Evolutionary conservation across 1,284 basidiomycete species (phyloP), one percentile per base, ranked within the genome.

Genomic region (Albatrellus sp.): DNA sequence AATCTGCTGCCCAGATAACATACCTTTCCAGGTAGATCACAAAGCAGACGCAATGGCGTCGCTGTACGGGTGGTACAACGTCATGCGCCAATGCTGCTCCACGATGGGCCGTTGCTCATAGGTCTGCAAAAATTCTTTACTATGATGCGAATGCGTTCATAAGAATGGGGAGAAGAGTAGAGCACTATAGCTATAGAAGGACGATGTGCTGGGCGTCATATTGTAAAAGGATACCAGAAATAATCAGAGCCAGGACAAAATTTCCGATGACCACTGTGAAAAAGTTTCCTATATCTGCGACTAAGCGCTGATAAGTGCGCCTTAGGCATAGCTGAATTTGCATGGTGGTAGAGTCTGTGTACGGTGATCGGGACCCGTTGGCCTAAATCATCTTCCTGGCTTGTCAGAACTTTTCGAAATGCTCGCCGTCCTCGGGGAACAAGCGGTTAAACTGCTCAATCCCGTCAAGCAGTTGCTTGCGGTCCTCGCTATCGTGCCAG

Each of bases 71-170:
- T 72, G 70, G 46, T 76, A 76, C 63, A 77, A 65, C 1, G 73
- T 73, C 6, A 68, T 69, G 42, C 66, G 68, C 42, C 66, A 53
- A 46, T 73, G 73, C 3, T 69, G 72, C 34, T 64, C 65, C 10
- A 84, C 60, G 28, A 87, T 81, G 0, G 76, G 75, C 30, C 82
- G 70, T 50, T 72, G 66, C 5, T 61, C 55, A 48, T 68, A 76
- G 10, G 76, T 55, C 1, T 70, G 62, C 6, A 70, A 68, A 43
- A 75, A 73, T 38, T 62, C 61, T 2, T 34, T 34, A 12, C 33
- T 3, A 2, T 34, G 61, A 43, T 19, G 53, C 53, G n/a, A 66
- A 51, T 0, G 60, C 57, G 17, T 54, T 52, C n/a, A 64, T 46
- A 32, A 65, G 54, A 6, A 64, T 41, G 10, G 61, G 46, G 54